A percentile compares a stretch with the other conserved stretches of the same genome.
Conservation (phyloP, 2,329 filamentous ascomycete species). For the Samsoniella hepiali region DNA sequence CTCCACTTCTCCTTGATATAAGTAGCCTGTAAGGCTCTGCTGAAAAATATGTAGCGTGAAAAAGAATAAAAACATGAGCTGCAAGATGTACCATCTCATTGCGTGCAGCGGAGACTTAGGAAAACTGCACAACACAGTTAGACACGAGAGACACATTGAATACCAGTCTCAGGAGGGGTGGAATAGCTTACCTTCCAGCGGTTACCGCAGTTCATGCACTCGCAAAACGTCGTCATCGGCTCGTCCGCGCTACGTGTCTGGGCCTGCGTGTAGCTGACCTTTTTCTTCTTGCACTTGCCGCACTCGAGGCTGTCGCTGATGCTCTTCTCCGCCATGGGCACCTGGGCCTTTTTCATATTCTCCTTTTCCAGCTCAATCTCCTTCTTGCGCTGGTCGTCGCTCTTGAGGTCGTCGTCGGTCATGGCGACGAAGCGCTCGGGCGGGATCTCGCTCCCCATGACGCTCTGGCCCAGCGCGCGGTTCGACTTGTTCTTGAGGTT, state of each 20-base stretch:
- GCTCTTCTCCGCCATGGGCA: constrained; percentile 85
- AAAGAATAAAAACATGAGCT: constrained; percentile 21
- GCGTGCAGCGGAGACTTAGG: neutral
- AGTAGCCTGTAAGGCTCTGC: neutral
- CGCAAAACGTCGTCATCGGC: constrained; percentile 77
- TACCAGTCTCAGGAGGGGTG: neutral
- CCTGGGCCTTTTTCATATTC: constrained; percentile 97
- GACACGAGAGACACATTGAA: neutral
- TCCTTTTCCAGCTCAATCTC: constrained; percentile 78
- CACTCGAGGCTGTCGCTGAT: constrained; percentile 86
- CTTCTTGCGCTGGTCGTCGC: constrained; percentile 71
- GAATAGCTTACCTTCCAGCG: constrained; percentile 63
- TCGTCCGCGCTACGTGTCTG: constrained; percentile 96
- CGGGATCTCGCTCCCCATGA: constrained; percentile 70
- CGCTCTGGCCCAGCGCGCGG: constrained; percentile 67
- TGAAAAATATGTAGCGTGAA: constrained; percentile 4
- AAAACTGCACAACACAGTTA: constrained; percentile 11
- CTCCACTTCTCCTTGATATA: neutral
- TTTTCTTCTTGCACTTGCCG: constrained; percentile 87
- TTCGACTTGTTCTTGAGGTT: constrained; percentile 95
- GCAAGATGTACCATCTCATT: neutral
- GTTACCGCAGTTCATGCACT: constrained; percentile 66
- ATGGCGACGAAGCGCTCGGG: constrained; percentile 77
- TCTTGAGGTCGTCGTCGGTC: constrained; percentile 88
- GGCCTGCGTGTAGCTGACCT: constrained; percentile 93